A percentile compares a stretch with the other conserved stretches of the same genome.
These are phyloP conservation scores for Aspergillus flavus DNA, from an alignment of 2,329 filamentous ascomycete genomes.

Conservation along the genomic window DNA sequence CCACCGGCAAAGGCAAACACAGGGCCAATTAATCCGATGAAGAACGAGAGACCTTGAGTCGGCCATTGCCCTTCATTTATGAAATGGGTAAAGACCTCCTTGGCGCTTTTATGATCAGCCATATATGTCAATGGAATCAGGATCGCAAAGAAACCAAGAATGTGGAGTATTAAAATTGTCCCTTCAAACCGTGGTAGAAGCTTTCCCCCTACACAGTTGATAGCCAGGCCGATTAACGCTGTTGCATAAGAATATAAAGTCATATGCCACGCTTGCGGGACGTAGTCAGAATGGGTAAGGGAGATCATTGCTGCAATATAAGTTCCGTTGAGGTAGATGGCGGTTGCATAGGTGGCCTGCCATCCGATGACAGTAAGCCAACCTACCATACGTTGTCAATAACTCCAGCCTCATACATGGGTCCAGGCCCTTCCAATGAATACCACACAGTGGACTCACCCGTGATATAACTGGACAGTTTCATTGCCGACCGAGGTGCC, in stretches of 20 bases:
- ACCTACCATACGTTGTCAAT: conserved; percentile 22
- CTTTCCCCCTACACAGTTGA: conserved; percentile 49
- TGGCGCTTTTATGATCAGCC: conserved; percentile 44
- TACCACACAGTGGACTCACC: conserved; percentile 17
- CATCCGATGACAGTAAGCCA: conserved; percentile 48
- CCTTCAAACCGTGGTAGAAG: conserved; percentile 53
- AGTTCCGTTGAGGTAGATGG: conserved; percentile 35
- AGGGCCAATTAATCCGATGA: conserved; percentile 38
- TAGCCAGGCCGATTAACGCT: conserved; percentile 38
- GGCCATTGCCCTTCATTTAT: conserved; percentile 51
- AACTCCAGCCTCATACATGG: background rate
- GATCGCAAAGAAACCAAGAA: conserved; percentile 56
- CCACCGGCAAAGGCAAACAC: conserved; percentile 42
- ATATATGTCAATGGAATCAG: conserved; percentile 51
- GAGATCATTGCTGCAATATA: conserved; percentile 40
- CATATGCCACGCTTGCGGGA: conserved; percentile 50
- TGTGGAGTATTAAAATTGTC: conserved; percentile 52
- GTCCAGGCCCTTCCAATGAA: background rate
- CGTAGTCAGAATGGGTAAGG: conserved; percentile 42
- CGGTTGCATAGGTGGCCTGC: conserved; percentile 46
- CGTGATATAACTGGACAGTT: conserved; percentile 43
- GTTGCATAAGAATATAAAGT: conserved; percentile 53
- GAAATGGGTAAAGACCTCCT: conserved; percentile 52
- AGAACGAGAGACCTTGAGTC: conserved; percentile 44
- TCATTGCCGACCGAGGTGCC: conserved; percentile 36